These are phyloP conservation scores for Clohesyomyces aquaticus DNA, from an alignment of 495 filamentous ascomycete species.

Conservation along the genomic window DNA sequence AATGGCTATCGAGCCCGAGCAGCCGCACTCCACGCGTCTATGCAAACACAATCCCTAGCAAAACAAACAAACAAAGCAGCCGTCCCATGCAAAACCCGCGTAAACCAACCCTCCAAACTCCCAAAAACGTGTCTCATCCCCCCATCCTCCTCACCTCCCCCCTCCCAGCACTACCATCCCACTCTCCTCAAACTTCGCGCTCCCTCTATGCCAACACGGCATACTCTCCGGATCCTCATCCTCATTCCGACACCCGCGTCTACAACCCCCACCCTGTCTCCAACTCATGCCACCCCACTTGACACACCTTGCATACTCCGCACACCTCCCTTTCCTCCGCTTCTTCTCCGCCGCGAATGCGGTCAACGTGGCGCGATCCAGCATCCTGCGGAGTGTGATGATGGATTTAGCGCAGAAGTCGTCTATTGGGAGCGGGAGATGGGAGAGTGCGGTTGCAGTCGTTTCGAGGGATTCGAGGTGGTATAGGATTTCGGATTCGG, in stretches of 20 bases:
- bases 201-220: slow-evolving; percentile 30
- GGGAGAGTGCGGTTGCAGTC: slow-evolving; percentile 19
- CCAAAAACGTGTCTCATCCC: too few relatives aligned
- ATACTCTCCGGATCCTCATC: slow-evolving; percentile 31
- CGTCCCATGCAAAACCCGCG: too few relatives aligned
- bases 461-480: slow-evolving; percentile 31
- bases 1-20: too few relatives aligned
- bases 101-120: too few relatives aligned
- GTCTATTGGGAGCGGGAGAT: slow-evolving; percentile 3
- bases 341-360: slow-evolving; percentile 57
- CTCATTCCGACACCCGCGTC: slow-evolving; percentile 34
- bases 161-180: slow-evolving; percentile 25
- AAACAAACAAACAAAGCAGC: too few relatives aligned
- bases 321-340: slow-evolving; percentile 80
- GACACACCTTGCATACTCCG: slow-evolving; percentile 68
- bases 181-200: slow-evolving; percentile 17
- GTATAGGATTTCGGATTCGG: slow-evolving; percentile 17
- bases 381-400: slow-evolving; percentile 23
- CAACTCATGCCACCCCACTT: slow-evolving; percentile 31
- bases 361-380: slow-evolving; percentile 15
- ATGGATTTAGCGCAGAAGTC: slow-evolving; percentile 31
- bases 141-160: neutral
- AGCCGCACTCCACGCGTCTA: too few relatives aligned
- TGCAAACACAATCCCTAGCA: too few relatives aligned
- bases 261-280: slow-evolving; percentile 35